phyloP scores from a whole-genome alignment of 2,329 filamentous ascomycete species.

The Capronia coronata region DNA sequence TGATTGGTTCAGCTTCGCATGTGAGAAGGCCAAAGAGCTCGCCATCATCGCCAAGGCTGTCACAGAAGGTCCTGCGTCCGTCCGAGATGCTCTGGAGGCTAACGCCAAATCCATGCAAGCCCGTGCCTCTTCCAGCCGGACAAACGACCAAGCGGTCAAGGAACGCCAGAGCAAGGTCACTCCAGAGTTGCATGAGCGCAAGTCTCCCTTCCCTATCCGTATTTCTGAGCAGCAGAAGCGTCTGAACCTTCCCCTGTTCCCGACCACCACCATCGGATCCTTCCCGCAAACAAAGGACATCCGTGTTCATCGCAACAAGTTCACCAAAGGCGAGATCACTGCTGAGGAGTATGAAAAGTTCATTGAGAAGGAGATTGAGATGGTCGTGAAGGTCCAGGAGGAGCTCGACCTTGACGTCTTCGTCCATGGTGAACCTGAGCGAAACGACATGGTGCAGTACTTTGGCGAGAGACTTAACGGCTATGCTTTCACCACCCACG shows the following conservation, averaged over 20 bases:
- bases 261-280: conserved; percentile 97
- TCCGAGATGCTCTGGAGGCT: conserved; percentile 84
- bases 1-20: conserved; percentile 98
- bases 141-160: conserved; percentile 97
- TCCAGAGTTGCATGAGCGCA: conserved; percentile 79
- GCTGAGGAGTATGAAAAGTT: conserved; percentile 92
- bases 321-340: conserved; percentile 97
- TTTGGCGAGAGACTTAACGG: conserved; percentile 96
- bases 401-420: conserved; percentile 95
- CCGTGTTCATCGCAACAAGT: conserved; percentile 91
- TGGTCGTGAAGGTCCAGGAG: conserved; percentile 93
- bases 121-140: conserved; percentile 84
- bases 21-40: conserved; percentile 88
- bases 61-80: conserved; percentile 80
- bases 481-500: conserved; percentile 98
- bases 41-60: conserved; percentile 94
- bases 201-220: conserved; percentile 78
- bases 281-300: conserved; percentile 99
- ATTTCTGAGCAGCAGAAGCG: conserved; percentile 84
- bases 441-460: conserved; percentile 99
- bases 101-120: conserved; percentile 92
- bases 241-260: conserved; percentile 93
- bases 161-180: conserved; percentile 87
- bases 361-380: conserved; percentile 97
- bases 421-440: conserved; percentile 98